Percentiles rank a stretch among this genome's conserved stretches.
phyloP scores from a whole-genome alignment of 2,329 filamentous ascomycete genomes.

The Epichloe glyceriae region DNA sequence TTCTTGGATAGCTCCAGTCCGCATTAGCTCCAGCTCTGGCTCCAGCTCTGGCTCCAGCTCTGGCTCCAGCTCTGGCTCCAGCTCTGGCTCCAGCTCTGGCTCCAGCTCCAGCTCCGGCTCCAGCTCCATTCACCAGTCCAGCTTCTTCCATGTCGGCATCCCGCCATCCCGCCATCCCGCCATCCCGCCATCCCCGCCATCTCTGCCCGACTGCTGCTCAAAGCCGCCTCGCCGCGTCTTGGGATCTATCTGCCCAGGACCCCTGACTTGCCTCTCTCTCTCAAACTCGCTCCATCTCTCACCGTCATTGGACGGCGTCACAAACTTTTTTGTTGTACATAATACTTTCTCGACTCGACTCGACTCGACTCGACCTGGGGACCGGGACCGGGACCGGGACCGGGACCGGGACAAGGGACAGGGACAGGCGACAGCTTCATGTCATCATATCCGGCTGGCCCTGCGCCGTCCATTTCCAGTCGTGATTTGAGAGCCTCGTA shows the following conservation, averaged over 20 bases:
- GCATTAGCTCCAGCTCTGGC: background rate
- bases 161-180: too few relatives aligned
- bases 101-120: background rate
- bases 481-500: too few relatives aligned
- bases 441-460: too few relatives aligned
- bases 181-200: too few relatives aligned
- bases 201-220: conserved; percentile 11
- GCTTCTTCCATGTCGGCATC: conserved; percentile 2
- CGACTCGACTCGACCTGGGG: background rate
- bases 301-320: background rate
- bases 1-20: conserved; percentile 5
- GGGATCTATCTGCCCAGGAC: conserved; percentile 7
- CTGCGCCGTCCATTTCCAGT: too few relatives aligned
- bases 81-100: background rate
- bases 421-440: background rate
- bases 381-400: background rate
- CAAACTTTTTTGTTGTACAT: background rate
- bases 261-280: background rate
- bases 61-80: background rate
- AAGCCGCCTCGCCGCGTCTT: conserved; percentile 4
- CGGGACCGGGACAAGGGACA: background rate
- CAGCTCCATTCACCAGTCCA: background rate
- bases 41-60: background rate
- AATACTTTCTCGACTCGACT: background rate
- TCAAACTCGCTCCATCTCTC: conserved; percentile 1